Base-by-base conservation (phyloP, 2,329 filamentous ascomycete genomes). In the Colletotrichum sp. region DNA sequence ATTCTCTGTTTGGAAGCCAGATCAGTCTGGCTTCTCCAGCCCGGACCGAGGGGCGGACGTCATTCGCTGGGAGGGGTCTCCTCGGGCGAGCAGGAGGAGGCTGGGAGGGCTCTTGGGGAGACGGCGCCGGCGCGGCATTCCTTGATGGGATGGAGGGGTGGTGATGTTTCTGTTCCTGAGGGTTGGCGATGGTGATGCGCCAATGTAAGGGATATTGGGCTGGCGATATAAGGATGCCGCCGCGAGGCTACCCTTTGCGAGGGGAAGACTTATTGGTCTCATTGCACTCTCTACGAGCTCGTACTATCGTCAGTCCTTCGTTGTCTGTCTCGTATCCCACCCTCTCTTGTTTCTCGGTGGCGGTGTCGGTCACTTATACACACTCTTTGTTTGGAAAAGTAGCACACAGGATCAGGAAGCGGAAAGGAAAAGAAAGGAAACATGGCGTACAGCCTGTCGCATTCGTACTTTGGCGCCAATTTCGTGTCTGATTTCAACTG, bases 401-500 rank as follows among this genome's bases (percentile, higher is more conserved):
- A 16, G 18, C 58, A n/a, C 24, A 24, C 30, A 32, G 43, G 7
- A 65, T 8, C 9, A 9, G 12, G 13, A 64, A 21, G 48, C n/a
- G n/a, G n/a, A n/a, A 28, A 24, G n/a, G 8, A 34, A 16, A 24
- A 30, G n/a, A 24, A 28, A n/a, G 32, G 62, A 26, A 18, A 28
- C 13, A 78, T 78, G 77, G 77, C 69, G 6, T 89, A 89, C 80
- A 82, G 84, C 38, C 80, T 90, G 65, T 80, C 82, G 13, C 84
- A 82, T 71, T 88, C 84, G 26, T 89, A 88, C 70, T 82, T 82
- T 24, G 85, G 86, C 60, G 82, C 84, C 62, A 84, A 85, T 68
- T 83, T 90, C 62, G 82, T 90, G 71, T 83, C 82, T 58, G 84
- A 84, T 73, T 91, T 91, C 81, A 85, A 84, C 77, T 91, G 89